These are phyloP conservation scores for Lepidium aucheri DNA, from an alignment of 345 rosid genomes.

Conservation along the genomic window DNA sequence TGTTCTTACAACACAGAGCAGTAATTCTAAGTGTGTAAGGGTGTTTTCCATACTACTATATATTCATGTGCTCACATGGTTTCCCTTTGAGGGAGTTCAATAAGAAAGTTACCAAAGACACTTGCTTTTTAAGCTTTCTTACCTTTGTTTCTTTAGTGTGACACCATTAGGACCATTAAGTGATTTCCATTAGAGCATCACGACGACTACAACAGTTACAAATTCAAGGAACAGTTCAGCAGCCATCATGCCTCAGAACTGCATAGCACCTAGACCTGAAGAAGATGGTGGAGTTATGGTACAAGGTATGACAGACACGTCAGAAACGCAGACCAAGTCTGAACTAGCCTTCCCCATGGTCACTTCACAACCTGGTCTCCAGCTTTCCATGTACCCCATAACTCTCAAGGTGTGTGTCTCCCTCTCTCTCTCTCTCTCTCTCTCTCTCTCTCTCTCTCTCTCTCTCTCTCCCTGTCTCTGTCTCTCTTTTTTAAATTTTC, in stretches of 20 bases:
- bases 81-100: slow-evolving; percentile 46
- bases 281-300: slow-evolving; percentile 28
- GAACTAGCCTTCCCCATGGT: slow-evolving; percentile 34
- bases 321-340: slow-evolving; percentile 36
- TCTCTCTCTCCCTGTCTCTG: not conserved
- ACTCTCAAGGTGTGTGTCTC: slow-evolving; percentile 63
- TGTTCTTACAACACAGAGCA: slow-evolving; percentile 16
- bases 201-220: not conserved
- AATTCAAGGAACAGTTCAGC: slow-evolving; percentile 1
- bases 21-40: slow-evolving; percentile 9
- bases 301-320: slow-evolving; percentile 35
- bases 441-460: not conserved
- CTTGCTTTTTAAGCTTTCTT: slow-evolving; percentile 27
- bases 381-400: slow-evolving; percentile 43
- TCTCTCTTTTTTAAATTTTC: not conserved
- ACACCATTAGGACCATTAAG: slow-evolving; percentile 1
- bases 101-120: slow-evolving; percentile 25
- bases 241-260: slow-evolving; percentile 39
- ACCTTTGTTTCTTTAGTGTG: slow-evolving; percentile 2
- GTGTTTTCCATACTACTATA: slow-evolving; percentile 34
- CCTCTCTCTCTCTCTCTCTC: not conserved
- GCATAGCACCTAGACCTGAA: slow-evolving; percentile 52
- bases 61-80: slow-evolving; percentile 37
- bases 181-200: slow-evolving; percentile 10
- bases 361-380: slow-evolving; percentile 41